phyloP scores from a whole-genome alignment of 2,329 filamentous ascomycete genomes.

The Arthrobotrys conoides region DNA sequence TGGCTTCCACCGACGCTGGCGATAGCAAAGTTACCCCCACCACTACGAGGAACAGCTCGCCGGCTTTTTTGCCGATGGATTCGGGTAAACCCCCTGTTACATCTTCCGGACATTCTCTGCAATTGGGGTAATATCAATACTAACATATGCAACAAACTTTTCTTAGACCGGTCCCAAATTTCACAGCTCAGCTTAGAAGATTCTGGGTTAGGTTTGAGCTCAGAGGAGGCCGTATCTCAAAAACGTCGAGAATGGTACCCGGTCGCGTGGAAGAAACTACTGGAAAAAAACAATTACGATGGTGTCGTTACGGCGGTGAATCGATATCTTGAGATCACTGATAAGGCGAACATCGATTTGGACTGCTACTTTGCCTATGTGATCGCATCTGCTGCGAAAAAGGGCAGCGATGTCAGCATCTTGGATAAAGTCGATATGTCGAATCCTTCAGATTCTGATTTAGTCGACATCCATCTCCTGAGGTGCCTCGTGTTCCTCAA shows the following conservation, averaged over 20 bases:
- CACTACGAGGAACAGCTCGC: slow-evolving; percentile 47
- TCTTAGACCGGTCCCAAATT: slow-evolving; percentile 22
- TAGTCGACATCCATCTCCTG: slow-evolving; percentile 44
- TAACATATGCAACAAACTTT: background rate
- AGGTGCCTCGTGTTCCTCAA: slow-evolving; percentile 38
- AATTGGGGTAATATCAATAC: background rate
- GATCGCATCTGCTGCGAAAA: slow-evolving; percentile 22
- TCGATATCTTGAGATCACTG: slow-evolving; percentile 46
- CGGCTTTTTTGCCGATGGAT: slow-evolving; percentile 4
- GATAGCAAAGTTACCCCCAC: slow-evolving; percentile 37
- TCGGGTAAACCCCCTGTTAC: background rate
- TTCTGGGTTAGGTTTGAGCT: slow-evolving; percentile 11
- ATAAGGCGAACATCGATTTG: slow-evolving; percentile 36
- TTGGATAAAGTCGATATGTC: slow-evolving; percentile 50
- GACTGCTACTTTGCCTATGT: slow-evolving; percentile 49
- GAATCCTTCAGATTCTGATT: slow-evolving; percentile 36
- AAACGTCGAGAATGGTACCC: slow-evolving; percentile 57
- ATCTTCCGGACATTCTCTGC: too few relatives aligned
- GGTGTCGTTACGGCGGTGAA: slow-evolving; percentile 37
- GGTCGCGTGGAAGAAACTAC: slow-evolving; percentile 41
- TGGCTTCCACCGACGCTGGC: slow-evolving; percentile 48
- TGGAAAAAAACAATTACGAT: slow-evolving; percentile 47
- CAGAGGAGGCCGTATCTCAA: slow-evolving; percentile 42
- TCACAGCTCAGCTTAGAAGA: slow-evolving; percentile 19
- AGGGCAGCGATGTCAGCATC: slow-evolving; percentile 19